Percentiles rank a stretch among this genome's conserved stretches.
Evolutionary conservation across 2,329 filamentous ascomycete species (phyloP).

Genomic region (Didymella pomorum): DNA sequence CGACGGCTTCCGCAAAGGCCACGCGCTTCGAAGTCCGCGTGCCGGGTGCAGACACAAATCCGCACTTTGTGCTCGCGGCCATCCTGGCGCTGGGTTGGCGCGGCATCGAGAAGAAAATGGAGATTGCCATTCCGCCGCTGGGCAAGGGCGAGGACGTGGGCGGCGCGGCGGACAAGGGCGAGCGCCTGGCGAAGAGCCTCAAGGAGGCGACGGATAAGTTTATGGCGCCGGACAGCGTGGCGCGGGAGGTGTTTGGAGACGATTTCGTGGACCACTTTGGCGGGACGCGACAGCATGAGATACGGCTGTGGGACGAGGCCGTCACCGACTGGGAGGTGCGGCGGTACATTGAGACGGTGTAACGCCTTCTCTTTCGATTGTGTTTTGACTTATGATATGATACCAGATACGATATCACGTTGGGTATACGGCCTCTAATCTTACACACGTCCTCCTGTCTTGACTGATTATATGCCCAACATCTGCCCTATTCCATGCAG

Average conservation of each 20-base stretch:
- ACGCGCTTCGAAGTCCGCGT: conserved; percentile 94
- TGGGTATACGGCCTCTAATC: not conserved
- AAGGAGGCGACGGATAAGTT: conserved; percentile 86
- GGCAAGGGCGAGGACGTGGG: conserved; percentile 86
- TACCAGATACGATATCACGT: not conserved
- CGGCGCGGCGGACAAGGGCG: conserved; percentile 72
- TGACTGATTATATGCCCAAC: not conserved
- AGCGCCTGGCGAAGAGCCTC: conserved; percentile 81
- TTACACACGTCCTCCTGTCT: not conserved
- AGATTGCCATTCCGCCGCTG: conserved; percentile 81
- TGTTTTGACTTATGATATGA: not conserved
- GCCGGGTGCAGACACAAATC: conserved; percentile 91
- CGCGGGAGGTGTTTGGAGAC: conserved; percentile 92
- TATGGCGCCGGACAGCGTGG: conserved; percentile 78
- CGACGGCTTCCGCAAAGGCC: conserved; percentile 81
- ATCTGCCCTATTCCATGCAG: conserved; percentile 49
- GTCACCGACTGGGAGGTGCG: conserved; percentile 90
- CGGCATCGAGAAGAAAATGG: conserved; percentile 90
- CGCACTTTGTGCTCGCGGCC: conserved; percentile 84
- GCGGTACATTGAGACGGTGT: conserved; percentile 50
- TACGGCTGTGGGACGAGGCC: conserved; percentile 90
- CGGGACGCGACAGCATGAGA: conserved; percentile 90
- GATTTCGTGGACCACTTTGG: conserved; percentile 96
- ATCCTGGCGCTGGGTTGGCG: conserved; percentile 89
- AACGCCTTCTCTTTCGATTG: too few relatives aligned